These are phyloP conservation scores for Danielia reshetovae DNA, from an alignment of 805 yeast genomes.

Conservation along the genomic window DNA sequence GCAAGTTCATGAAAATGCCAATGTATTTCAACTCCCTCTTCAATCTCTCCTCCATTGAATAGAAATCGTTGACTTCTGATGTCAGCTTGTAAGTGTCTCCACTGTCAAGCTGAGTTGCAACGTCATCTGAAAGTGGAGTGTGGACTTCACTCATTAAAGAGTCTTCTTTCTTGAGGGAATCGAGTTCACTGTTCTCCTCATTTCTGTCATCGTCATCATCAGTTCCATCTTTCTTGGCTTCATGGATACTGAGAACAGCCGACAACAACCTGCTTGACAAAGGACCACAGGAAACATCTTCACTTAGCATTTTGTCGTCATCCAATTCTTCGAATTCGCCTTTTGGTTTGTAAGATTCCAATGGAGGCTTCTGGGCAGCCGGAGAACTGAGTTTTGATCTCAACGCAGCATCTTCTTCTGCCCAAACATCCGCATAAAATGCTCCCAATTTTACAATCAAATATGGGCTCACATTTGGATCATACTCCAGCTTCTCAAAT, in stretches of 20 bases:
- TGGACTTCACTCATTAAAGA: constrained; percentile 11
- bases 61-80: constrained; percentile 60
- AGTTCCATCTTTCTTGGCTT: constrained; percentile 17
- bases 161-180: constrained; percentile 12
- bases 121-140: constrained; percentile 23
- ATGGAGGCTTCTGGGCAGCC: constrained; percentile 38
- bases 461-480: constrained; percentile 66
- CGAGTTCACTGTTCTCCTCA: constrained; percentile 7
- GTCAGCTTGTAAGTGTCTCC: constrained; percentile 38
- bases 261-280: constrained; percentile 77
- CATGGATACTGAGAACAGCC: constrained; percentile 59
- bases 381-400: constrained; percentile 46
- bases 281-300: constrained; percentile 86
- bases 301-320: constrained; percentile 66
- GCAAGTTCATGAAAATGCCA: constrained; percentile 74
- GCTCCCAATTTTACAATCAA: constrained; percentile 84
- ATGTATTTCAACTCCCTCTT: constrained; percentile 85
- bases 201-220: constrained; percentile 17
- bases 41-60: constrained; percentile 79
- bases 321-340: constrained; percentile 54
- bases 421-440: constrained; percentile 79
- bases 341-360: constrained; percentile 49
- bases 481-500: constrained; percentile 45
- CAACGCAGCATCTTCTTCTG: constrained; percentile 63
- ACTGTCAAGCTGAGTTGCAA: constrained; percentile 33